phyloP scores from a whole-genome alignment of 305 asterid species.

The Coffea humblotiana region DNA sequence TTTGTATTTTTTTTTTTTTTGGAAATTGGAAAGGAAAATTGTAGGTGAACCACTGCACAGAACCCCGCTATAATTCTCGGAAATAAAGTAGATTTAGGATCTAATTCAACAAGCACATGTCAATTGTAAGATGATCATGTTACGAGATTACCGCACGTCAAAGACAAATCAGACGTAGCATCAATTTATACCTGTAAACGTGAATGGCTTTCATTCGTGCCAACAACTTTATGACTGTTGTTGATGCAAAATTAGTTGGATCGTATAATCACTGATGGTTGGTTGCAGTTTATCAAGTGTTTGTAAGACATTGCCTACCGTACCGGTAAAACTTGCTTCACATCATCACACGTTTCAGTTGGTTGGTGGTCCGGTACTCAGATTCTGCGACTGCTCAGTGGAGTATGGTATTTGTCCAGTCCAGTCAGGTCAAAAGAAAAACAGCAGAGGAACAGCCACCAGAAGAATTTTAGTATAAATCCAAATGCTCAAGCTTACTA shows the following conservation, averaged over 20 bases:
- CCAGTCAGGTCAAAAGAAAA: neutral
- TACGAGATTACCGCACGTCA: neutral
- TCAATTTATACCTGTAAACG: too few relatives aligned
- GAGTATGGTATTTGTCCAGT: neutral
- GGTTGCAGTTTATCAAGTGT: too few relatives aligned
- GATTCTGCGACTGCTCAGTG: neutral
- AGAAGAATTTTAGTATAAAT: conserved; percentile 5
- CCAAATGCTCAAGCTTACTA: neutral
- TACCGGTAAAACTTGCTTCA: neutral
- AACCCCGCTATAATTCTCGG: neutral
- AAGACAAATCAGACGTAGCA: too few relatives aligned
- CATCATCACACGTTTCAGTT: conserved; percentile 16
- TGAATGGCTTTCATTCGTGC: too few relatives aligned
- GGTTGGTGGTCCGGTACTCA: conserved; percentile 12
- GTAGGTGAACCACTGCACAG: neutral
- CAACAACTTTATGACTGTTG: too few relatives aligned
- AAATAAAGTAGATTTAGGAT: neutral
- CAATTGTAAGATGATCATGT: neutral
- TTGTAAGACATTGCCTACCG: neutral
- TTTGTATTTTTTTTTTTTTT: neutral
- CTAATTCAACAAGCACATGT: too few relatives aligned
- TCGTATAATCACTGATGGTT: too few relatives aligned
- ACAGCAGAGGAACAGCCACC: conserved; percentile 3
- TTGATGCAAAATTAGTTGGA: too few relatives aligned
- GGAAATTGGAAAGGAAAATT: neutral